A percentile compares a stretch with the other conserved stretches of the same genome.
These are phyloP conservation scores for Melanogaster broomeanus DNA, from an alignment of 768 basidiomycete genomes.

Conservation along the genomic window DNA sequence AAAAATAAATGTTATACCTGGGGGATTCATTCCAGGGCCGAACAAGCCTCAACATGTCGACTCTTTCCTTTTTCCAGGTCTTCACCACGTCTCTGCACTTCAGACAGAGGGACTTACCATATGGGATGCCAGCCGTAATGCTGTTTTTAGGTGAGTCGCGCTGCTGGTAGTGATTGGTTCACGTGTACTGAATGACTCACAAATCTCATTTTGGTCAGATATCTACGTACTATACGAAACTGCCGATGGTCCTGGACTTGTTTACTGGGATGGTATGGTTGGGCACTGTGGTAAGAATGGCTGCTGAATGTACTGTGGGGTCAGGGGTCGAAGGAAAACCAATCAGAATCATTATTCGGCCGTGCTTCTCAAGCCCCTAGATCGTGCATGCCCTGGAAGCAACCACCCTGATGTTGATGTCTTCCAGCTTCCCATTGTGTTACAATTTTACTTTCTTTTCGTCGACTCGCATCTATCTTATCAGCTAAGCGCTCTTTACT, in stretches of 20 bases:
- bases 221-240: conserved; percentile 12
- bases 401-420: conserved; percentile 31
- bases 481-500: no score
- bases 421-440: conserved; percentile 5
- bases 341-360: conserved; percentile 33
- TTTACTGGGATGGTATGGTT: no score
- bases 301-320: conserved; percentile 34
- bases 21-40: conserved; percentile 31
- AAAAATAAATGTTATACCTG: conserved; percentile 29
- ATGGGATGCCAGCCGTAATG: conserved; percentile 28
- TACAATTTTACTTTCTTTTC: no score
- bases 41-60: conserved; percentile 33
- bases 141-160: no score
- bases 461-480: no score
- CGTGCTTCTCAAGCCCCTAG: conserved; percentile 23
- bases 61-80: conserved; percentile 32
- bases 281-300: conserved; percentile 21
- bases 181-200: no score
- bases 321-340: conserved; percentile 29
- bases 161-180: no score
- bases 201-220: not conserved
- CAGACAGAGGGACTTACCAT: conserved; percentile 32
- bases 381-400: conserved; percentile 22
- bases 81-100: not conserved
- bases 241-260: no score